Conservation (phyloP, 2,329 filamentous ascomycete species). For the Fusarium pseudograminearum region DNA sequence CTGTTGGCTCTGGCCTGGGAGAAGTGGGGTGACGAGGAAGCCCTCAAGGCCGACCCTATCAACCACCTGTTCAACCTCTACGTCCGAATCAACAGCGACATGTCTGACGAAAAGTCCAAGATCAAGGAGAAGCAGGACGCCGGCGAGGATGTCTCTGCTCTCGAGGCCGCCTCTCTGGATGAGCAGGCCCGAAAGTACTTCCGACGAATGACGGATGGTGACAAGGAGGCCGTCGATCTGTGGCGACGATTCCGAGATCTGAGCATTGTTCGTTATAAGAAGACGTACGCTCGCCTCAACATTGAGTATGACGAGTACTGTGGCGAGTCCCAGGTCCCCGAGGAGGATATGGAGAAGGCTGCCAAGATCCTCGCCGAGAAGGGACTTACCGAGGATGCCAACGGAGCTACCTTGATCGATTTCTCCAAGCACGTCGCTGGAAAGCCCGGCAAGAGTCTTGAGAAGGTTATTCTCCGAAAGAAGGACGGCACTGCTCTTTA, state of each 20-base stretch:
- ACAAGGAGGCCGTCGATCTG: conserved; percentile 68
- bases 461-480: conserved; percentile 78
- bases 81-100: conserved; percentile 78
- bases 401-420: conserved; percentile 79
- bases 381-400: conserved; percentile 74
- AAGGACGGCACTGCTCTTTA: conserved; percentile 82
- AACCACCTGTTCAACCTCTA: conserved; percentile 87
- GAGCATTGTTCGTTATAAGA: conserved; percentile 74
- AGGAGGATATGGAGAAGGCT: conserved; percentile 73
- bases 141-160: conserved; percentile 61
- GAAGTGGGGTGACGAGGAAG: conserved; percentile 79
- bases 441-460: conserved; percentile 76
- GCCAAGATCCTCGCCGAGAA: conserved; percentile 73
- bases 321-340: conserved; percentile 79
- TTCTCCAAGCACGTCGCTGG: conserved; percentile 75
- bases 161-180: conserved; percentile 71
- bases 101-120: conserved; percentile 73
- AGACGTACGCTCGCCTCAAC: conserved; percentile 77
- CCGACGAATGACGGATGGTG: conserved; percentile 77
- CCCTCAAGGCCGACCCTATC: conserved; percentile 78
- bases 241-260: conserved; percentile 76
- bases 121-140: conserved; percentile 68
- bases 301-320: conserved; percentile 77
- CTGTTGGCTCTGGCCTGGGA: conserved; percentile 75
- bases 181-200: conserved; percentile 81